These are phyloP conservation scores for Xylaria sp. DNA, from an alignment of 2,329 filamentous ascomycete species.

Conservation along the genomic window DNA sequence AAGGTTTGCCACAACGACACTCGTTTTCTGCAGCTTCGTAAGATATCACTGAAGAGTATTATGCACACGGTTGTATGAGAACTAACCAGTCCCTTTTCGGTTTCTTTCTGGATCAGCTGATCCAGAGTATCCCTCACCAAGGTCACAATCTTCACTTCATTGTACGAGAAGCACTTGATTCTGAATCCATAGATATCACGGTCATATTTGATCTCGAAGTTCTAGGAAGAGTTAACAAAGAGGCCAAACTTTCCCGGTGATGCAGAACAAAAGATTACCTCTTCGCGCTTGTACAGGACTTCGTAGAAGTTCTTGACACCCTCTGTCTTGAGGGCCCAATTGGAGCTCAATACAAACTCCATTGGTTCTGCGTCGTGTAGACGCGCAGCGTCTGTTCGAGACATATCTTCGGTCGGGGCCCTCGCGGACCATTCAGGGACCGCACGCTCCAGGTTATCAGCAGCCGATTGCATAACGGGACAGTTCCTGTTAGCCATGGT, in stretches of 20 bases:
- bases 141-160: conserved; percentile 26
- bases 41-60: neutral
- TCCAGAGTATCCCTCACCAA: conserved; percentile 26
- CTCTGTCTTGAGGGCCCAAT: conserved; percentile 40
- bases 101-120: conserved; percentile 24
- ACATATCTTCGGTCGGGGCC: neutral
- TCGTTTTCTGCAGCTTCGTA: conserved; percentile 13
- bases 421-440: neutral
- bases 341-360: conserved; percentile 41
- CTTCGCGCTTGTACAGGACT: conserved; percentile 26
- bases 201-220: conserved; percentile 36
- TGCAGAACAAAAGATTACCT: conserved; percentile 30
- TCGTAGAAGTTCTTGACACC: conserved; percentile 39
- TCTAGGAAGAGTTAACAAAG: conserved; percentile 27
- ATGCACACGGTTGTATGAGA: neutral
- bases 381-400: neutral
- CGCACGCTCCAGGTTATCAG: neutral
- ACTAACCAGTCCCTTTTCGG: conserved; percentile 25
- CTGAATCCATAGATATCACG: conserved; percentile 22
- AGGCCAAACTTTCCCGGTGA: neutral
- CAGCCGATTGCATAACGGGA: neutral
- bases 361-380: conserved; percentile 20
- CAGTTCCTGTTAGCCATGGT: neutral
- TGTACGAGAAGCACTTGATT: conserved; percentile 29
- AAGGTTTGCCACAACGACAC: conserved; percentile 17